These are phyloP conservation scores for Vaccinium vitisidaea DNA, from an alignment of 148 eudicot species.

Conservation along the genomic window DNA sequence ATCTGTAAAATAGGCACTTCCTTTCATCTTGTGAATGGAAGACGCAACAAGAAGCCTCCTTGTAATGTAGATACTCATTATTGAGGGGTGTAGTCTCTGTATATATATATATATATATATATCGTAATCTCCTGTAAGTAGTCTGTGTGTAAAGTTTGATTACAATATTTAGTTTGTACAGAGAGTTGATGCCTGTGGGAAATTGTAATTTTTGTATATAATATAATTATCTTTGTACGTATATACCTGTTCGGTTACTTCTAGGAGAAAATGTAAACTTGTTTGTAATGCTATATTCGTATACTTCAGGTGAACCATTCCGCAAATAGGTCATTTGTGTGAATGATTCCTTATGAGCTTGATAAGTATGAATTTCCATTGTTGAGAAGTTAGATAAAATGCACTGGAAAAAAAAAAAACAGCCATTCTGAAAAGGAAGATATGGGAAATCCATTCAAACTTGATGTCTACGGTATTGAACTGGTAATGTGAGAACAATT, in stretches of 20 bases:
- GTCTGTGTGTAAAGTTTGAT: not conserved
- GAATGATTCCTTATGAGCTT: not conserved
- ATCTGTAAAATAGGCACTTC: slow-evolving; percentile 16
- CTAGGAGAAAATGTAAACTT: not conserved
- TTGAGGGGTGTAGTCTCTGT: not conserved
- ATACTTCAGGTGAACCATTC: not conserved
- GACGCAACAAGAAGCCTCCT: not conserved
- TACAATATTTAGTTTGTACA: slow-evolving; percentile 3
- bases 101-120: not conserved
- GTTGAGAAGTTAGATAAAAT: not conserved
- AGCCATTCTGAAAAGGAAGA: not conserved
- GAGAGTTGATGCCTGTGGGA: not conserved
- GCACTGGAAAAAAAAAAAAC: not conserved
- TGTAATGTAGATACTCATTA: slow-evolving; percentile 5
- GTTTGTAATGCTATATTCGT: not conserved
- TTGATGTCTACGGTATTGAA: not conserved
- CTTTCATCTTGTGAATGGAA: slow-evolving; percentile 18
- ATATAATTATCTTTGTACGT: not conserved
- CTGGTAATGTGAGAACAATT: not conserved
- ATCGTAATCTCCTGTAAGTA: slow-evolving; percentile 10
- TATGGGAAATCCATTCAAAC: not conserved
- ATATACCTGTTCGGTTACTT: not conserved
- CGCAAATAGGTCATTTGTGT: not conserved
- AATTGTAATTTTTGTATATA: not conserved
- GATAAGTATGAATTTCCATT: not conserved